A percentile compares a stretch with the other conserved stretches of the same genome.
Evolutionary conservation across 2,329 filamentous ascomycete species (phyloP).

Genomic region (Colletotrichum camelliae): DNA sequence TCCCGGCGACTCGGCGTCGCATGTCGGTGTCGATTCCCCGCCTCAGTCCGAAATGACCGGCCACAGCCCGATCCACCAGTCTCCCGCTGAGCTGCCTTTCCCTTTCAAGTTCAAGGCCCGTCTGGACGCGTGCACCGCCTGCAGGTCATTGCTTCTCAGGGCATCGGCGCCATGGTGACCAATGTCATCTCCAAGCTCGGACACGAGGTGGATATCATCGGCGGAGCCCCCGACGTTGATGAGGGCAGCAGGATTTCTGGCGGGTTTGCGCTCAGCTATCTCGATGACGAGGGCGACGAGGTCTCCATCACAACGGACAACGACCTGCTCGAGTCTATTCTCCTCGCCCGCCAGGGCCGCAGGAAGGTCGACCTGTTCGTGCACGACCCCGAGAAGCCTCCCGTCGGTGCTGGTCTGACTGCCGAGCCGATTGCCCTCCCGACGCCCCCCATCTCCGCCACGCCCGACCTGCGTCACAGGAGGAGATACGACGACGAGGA

Average conservation of each 20-base stretch:
- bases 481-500: slow-evolving; percentile 59
- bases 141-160: slow-evolving; percentile 81
- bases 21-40: slow-evolving; percentile 82
- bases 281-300: slow-evolving; percentile 96
- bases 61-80: slow-evolving; percentile 55
- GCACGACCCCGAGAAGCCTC: slow-evolving; percentile 90
- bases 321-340: slow-evolving; percentile 88
- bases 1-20: slow-evolving; percentile 93
- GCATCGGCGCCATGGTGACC: slow-evolving; percentile 78
- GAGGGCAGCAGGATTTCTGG: slow-evolving; percentile 80
- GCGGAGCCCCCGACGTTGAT: slow-evolving; percentile 78
- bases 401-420: slow-evolving; percentile 67
- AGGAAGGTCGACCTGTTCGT: slow-evolving; percentile 97
- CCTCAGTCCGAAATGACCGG: slow-evolving; percentile 66
- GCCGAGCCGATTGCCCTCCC: slow-evolving; percentile 42
- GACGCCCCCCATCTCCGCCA: slow-evolving; percentile 55
- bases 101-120: slow-evolving; percentile 99
- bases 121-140: slow-evolving; percentile 92
- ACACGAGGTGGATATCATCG: slow-evolving; percentile 80
- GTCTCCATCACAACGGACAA: slow-evolving; percentile 97
- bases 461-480: slow-evolving; percentile 53
- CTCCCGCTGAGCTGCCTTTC: slow-evolving; percentile 78
- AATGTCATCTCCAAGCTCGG: slow-evolving; percentile 87
- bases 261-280: slow-evolving; percentile 92
- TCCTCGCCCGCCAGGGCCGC: slow-evolving; percentile 76